These are phyloP conservation scores for Botrytis elliptica DNA, from an alignment of 2,329 filamentous ascomycete species.

Conservation along the genomic window DNA sequence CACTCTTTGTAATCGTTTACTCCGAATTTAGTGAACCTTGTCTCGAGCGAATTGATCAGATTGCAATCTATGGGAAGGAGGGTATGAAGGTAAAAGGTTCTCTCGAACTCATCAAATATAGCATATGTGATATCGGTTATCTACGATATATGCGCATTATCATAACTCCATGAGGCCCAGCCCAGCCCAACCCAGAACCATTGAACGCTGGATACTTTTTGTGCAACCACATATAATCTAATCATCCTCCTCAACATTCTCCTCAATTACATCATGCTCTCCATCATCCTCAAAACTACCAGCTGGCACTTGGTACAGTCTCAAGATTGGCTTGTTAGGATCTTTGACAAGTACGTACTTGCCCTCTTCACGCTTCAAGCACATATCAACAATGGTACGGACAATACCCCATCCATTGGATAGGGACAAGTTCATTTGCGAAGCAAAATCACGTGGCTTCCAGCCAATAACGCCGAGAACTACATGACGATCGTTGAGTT, in stretches of 20 bases:
- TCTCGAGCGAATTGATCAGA: not conserved
- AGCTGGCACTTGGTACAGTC: slow-evolving; percentile 85
- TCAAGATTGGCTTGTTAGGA: slow-evolving; percentile 93
- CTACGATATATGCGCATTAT: slow-evolving; percentile 15
- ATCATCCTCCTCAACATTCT: slow-evolving; percentile 36
- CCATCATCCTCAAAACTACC: slow-evolving; percentile 89
- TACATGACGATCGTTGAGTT: slow-evolving; percentile 89
- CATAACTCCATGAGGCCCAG: slow-evolving; percentile 19
- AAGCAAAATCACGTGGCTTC: slow-evolving; percentile 95
- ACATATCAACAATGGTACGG: slow-evolving; percentile 95
- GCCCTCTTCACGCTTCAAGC: slow-evolving; percentile 71
- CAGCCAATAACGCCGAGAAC: slow-evolving; percentile 94
- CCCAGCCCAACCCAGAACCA: slow-evolving; percentile 8
- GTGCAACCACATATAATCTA: slow-evolving; percentile 20
- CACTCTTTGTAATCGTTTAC: not conserved
- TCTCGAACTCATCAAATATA: not conserved
- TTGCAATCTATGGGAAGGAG: not conserved
- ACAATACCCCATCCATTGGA: slow-evolving; percentile 99
- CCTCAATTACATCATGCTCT: slow-evolving; percentile 50
- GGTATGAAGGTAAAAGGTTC: not conserved
- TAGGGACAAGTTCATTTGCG: slow-evolving; percentile 96
- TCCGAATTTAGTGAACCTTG: not conserved
- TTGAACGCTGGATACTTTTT: slow-evolving; percentile 1
- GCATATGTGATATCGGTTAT: slow-evolving; percentile 4
- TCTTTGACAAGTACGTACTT: slow-evolving; percentile 85